These are phyloP conservation scores for Solanum dulcamara DNA, from an alignment of 257 asterid genomes.

Conservation along the genomic window DNA sequence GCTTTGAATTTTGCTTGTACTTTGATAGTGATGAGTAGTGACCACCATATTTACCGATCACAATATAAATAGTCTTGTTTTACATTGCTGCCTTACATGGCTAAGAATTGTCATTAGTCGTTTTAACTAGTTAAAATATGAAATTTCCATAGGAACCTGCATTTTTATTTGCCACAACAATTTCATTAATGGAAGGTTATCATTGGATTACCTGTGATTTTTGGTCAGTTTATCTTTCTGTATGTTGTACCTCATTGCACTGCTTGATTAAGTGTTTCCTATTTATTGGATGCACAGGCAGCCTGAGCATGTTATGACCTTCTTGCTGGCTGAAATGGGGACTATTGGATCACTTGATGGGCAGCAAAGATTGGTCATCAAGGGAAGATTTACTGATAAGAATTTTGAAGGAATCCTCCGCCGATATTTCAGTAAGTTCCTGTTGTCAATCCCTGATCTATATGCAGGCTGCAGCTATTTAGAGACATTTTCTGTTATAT, in stretches of 20 bases:
- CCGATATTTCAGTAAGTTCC: conserved; percentile 72
- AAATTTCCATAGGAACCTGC: not conserved
- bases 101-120: not conserved
- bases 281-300: conserved; percentile 79
- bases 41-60: not conserved
- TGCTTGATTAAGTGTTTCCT: not conserved
- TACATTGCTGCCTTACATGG: not conserved
- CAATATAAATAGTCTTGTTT: not conserved
- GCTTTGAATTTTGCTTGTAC: not conserved
- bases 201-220: not conserved
- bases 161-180: not conserved
- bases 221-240: not conserved
- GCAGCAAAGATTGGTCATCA: conserved; percentile 79
- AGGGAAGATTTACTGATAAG: conserved; percentile 94
- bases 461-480: not conserved
- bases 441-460: not conserved
- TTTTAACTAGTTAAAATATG: not conserved
- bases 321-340: conserved; percentile 97
- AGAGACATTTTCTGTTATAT: not conserved
- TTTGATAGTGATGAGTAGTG: not conserved
- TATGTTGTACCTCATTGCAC: not conserved
- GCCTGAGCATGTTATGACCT: conserved; percentile 93
- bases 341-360: conserved; percentile 97
- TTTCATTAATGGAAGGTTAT: not conserved
- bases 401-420: conserved; percentile 90